A percentile compares a stretch with the other conserved stretches of the same genome.
These are phyloP conservation scores for Tolypocladium sp. DNA, from an alignment of 2,329 filamentous ascomycete genomes.

Conservation along the genomic window DNA sequence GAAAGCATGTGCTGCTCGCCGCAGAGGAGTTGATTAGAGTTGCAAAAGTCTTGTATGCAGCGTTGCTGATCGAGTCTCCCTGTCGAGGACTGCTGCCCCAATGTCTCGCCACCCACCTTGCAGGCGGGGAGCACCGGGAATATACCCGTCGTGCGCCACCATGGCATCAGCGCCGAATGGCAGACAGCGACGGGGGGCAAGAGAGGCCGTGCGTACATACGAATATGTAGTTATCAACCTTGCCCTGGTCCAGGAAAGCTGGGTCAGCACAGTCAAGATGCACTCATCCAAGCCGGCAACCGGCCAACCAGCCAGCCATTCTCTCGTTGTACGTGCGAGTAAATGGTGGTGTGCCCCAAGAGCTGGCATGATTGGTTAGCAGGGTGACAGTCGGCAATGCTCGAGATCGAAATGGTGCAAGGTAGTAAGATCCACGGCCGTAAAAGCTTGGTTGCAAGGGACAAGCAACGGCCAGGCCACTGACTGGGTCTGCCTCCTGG, in stretches of 20 bases:
- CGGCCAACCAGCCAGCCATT: not conserved
- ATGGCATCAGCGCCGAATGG: not conserved
- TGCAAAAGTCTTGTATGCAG: not conserved
- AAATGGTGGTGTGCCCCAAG: not conserved
- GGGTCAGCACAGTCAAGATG: not conserved
- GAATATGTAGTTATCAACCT: not conserved
- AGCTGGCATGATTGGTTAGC: not conserved
- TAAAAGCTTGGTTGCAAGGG: not conserved
- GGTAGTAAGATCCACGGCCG: not conserved
- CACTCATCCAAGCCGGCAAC: not conserved
- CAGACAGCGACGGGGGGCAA: not conserved
- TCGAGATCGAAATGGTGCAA: not conserved
- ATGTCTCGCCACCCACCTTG: not conserved
- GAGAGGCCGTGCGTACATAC: not conserved
- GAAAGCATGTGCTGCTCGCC: not conserved
- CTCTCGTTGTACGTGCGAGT: no score
- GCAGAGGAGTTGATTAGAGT: no score
- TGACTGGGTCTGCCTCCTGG: not conserved
- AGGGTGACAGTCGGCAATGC: not conserved
- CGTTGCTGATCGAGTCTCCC: not conserved
- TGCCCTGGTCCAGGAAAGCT: not conserved
- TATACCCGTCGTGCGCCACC: not conserved
- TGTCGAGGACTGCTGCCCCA: not conserved
- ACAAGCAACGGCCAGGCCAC: not conserved
- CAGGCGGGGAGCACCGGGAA: conserved; percentile 2